Evolutionary conservation across 192 early-diverging fungal species (phyloP), one percentile per base, ranked within the genome.

Genomic region (Mortierella hygrophila): DNA sequence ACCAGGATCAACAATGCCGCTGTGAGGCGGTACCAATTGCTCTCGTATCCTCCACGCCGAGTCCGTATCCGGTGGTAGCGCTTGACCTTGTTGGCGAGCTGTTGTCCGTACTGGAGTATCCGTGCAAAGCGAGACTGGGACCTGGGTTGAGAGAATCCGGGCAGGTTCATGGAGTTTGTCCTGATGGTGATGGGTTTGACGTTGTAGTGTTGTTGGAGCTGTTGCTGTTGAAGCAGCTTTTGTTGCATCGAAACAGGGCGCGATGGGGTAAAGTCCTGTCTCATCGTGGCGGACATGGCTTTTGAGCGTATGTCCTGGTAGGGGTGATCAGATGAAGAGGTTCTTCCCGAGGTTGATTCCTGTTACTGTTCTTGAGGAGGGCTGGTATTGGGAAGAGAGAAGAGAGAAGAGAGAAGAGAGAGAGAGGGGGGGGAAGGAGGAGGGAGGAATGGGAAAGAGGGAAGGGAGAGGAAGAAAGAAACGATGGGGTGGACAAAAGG

Each of bases 151-250:
- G 74, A 63, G 49, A 77, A 76, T 20, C 74, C 83, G 15, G 83
- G 83, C 3, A 85, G 75, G 42, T 47, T 49, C 78, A 80, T 80
- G 0, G 78, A 76, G 70, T 85, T 85, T 49, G 83, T 9, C 9
- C 83, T 44, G 78, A 85, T 85, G 63, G 83, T 85, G 70, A 85
- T 85, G 70, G 83, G 83, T 46, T 80, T 85, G 70, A 80, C 83
- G 71, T 80, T 75, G 77, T 79, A 72, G 73, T 75, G 73, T 42
- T 81, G 80, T 4, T 81, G 78, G 11, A 72, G 77, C 60, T 68
- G 54, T 23, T 80, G 78, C 21, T 40, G 55, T 21, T 52, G 26
- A 16, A 41, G 42, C 32, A 72, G 55, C 32, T 85, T 72, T 72
- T 78, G 77, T 4, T 84, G 75, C 40, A 82, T 60, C 40, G 81